Percentiles rank a stretch among this genome's conserved stretches.
Evolutionary conservation across 805 yeast species (phyloP).

Genomic region (Suhomyces vadensis): DNA sequence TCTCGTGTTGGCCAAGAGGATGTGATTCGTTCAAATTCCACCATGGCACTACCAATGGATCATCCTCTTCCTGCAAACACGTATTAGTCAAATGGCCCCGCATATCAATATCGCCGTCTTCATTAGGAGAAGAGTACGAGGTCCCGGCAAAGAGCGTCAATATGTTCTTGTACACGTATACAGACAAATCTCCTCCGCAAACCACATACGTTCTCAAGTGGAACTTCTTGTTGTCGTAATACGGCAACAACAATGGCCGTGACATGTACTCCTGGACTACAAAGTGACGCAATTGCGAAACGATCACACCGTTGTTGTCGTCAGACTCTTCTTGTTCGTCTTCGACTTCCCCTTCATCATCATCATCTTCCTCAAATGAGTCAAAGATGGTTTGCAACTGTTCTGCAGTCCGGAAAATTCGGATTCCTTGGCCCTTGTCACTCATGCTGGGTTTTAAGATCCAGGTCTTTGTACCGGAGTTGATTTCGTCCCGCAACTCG

Average conservation of each 20-base stretch:
- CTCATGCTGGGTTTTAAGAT: constrained; percentile 96
- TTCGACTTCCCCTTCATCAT: constrained; percentile 55
- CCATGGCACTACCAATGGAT: constrained; percentile 63
- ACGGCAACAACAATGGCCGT: constrained; percentile 64
- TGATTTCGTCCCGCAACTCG: constrained; percentile 80
- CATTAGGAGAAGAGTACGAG: constrained; percentile 37
- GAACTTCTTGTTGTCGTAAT: constrained; percentile 71
- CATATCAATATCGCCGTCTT: constrained; percentile 44
- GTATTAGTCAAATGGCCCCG: constrained; percentile 91
- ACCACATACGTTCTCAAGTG: constrained; percentile 86
- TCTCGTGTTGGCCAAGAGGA: constrained; percentile 24
- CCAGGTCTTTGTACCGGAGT: constrained; percentile 63
- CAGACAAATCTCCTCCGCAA: constrained; percentile 70
- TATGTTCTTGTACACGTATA: constrained; percentile 78
- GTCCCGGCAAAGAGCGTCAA: constrained; percentile 76
- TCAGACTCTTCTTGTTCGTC: constrained; percentile 16
- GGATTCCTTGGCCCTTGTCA: constrained; percentile 94
- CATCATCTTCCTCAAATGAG: constrained; percentile 75
- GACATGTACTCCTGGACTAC: constrained; percentile 80
- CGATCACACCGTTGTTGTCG: constrained; percentile 64
- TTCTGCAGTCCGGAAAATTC: constrained; percentile 73
- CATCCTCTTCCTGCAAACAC: constrained; percentile 68
- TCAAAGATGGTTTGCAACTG: constrained; percentile 84
- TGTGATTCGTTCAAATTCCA: constrained; percentile 54
- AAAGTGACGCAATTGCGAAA: constrained; percentile 88